These are phyloP conservation scores for Calonectria fujianensis DNA, from an alignment of 2,329 filamentous ascomycete species.

Conservation along the genomic window DNA sequence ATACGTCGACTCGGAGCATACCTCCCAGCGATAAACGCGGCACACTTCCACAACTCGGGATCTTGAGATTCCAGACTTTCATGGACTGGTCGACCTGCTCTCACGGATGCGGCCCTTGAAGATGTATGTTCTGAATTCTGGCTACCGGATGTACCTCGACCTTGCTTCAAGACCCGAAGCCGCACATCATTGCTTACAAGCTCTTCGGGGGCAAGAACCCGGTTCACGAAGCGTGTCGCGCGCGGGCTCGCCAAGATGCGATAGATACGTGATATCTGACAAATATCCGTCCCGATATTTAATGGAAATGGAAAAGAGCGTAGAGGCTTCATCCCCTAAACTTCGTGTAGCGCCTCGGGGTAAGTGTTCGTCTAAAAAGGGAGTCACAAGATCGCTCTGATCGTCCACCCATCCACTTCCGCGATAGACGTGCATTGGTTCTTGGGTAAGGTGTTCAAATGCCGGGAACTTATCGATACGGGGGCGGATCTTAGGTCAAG, in stretches of 20 bases:
- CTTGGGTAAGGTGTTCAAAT: constrained; percentile 37
- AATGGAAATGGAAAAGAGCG: constrained; percentile 78
- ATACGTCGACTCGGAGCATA: constrained; percentile 39
- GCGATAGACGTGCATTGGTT: neutral
- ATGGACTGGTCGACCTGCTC: neutral
- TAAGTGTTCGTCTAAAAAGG: constrained; percentile 14
- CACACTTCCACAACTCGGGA: constrained; percentile 59
- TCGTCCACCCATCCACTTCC: neutral
- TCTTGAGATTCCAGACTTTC: constrained; percentile 37
- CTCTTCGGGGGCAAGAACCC: constrained; percentile 66
- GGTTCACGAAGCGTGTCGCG: constrained; percentile 67
- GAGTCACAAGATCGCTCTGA: constrained; percentile 13
- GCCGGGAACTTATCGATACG: constrained; percentile 56
- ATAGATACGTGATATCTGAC: constrained; percentile 79
- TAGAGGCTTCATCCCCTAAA: constrained; percentile 57
- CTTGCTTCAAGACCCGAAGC: constrained; percentile 41
- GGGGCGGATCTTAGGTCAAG: constrained; percentile 37
- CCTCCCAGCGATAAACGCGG: constrained; percentile 62
- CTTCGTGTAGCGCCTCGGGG: neutral
- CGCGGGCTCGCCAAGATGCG: constrained; percentile 70
- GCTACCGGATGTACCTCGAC: neutral
- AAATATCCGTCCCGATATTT: constrained; percentile 86
- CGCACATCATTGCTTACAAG: constrained; percentile 50
- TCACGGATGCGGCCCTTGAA: neutral
- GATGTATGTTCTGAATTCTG: neutral